Conservation (phyloP, 345 rosid genomes). For the Brassica incana region DNA sequence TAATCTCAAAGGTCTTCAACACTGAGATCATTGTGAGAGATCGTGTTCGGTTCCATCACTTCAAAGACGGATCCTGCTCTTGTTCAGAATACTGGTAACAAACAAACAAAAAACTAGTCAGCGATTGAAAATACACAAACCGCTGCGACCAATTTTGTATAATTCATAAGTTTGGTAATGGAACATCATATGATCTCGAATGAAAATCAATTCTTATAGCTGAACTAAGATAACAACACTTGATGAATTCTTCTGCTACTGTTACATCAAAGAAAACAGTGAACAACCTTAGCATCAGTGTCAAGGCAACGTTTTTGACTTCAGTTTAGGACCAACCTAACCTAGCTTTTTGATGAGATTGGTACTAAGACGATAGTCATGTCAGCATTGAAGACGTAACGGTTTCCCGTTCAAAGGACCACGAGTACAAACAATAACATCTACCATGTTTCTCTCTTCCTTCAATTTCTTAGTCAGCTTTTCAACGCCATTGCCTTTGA, state of each 20-base stretch:
- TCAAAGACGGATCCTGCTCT: conserved; percentile 70
- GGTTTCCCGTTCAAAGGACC: too few relatives aligned
- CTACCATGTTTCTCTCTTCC: too few relatives aligned
- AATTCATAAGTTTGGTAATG: conserved; percentile 19
- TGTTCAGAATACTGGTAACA: conserved; percentile 79
- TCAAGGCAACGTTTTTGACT: too few relatives aligned
- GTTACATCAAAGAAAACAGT: not conserved
- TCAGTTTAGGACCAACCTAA: too few relatives aligned
- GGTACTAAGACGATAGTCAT: too few relatives aligned
- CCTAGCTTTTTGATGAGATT: too few relatives aligned
- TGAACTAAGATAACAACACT: conserved; percentile 19
- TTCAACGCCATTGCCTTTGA: too few relatives aligned
- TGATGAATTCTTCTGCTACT: too few relatives aligned
- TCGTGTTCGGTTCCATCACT: conserved; percentile 77
- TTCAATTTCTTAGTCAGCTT: too few relatives aligned
- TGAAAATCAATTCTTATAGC: conserved; percentile 5
- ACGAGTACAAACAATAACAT: too few relatives aligned
- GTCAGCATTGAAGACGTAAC: too few relatives aligned
- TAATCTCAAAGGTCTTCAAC: conserved; percentile 58
- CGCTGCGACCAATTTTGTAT: conserved; percentile 21
- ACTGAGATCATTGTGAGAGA: conserved; percentile 80
- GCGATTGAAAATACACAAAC: not conserved
- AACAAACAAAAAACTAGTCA: conserved; percentile 27
- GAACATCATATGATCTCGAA: not conserved
- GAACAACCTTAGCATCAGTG: too few relatives aligned